Conservation (phyloP, 371 early-diverging fungal genomes). For the Rhizopus microsporus region DNA sequence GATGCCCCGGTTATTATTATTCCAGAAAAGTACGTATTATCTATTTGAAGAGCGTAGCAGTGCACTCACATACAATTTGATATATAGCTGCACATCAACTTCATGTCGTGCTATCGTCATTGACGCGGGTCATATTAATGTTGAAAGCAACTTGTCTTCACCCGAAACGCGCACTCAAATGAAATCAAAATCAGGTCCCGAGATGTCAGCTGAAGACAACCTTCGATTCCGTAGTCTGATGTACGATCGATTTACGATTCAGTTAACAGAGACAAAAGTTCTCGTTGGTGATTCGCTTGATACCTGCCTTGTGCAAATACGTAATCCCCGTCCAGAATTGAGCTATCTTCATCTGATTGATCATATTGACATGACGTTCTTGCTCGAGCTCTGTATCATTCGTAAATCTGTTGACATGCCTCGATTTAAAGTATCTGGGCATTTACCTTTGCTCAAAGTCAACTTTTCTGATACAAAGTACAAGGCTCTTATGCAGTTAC, state of each 20-base stretch:
- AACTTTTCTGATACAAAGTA: constrained; percentile 95
- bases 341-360: constrained; percentile 81
- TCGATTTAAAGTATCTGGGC: constrained; percentile 78
- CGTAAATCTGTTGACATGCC: constrained; percentile 77
- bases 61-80: not conserved
- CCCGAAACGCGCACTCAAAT: constrained; percentile 69
- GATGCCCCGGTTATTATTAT: constrained; percentile 97
- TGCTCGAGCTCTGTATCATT: constrained; percentile 84
- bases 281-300: constrained; percentile 80
- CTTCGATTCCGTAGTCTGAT: constrained; percentile 74
- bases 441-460: constrained; percentile 83
- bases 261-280: constrained; percentile 83
- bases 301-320: constrained; percentile 70
- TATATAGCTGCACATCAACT: constrained; percentile 63
- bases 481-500: constrained; percentile 84
- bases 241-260: constrained; percentile 89
- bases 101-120: constrained; percentile 77
- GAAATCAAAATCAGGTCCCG: constrained; percentile 64
- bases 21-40: constrained; percentile 70
- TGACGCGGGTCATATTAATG: constrained; percentile 92
- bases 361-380: constrained; percentile 82
- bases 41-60: not conserved
- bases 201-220: constrained; percentile 67
- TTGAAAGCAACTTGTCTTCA: constrained; percentile 82
- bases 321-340: constrained; percentile 41